Evolutionary conservation across 306 rosid species (phyloP).

Genomic region (Pterocarpus santalinus): DNA sequence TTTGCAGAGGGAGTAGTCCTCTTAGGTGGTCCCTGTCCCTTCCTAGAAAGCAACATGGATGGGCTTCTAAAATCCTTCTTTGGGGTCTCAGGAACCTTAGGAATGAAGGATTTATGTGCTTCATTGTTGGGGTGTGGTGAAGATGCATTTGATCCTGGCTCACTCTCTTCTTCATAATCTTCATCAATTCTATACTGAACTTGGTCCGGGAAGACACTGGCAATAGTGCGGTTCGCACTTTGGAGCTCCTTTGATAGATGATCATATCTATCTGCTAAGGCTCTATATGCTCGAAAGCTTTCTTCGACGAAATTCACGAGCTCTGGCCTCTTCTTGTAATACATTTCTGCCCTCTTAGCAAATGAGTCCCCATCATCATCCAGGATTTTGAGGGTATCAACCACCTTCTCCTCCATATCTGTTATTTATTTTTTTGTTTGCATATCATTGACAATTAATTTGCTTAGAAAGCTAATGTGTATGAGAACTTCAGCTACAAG

Average conservation of each 20-base stretch:
- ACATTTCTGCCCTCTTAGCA: conserved; percentile 93
- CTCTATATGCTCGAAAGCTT: conserved; percentile 76
- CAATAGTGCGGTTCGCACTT: conserved; percentile 93
- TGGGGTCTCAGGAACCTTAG: conserved; percentile 70
- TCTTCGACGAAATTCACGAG: conserved; percentile 77
- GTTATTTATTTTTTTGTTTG: conserved; percentile 9
- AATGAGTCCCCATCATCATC: conserved; percentile 90
- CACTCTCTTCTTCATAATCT: conserved; percentile 57
- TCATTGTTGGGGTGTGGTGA: conserved; percentile 37
- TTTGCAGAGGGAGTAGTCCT: conserved; percentile 50
- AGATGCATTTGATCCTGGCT: conserved; percentile 46
- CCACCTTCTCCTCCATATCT: conserved; percentile 96
- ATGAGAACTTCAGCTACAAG: conserved; percentile 13
- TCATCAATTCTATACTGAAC: conserved; percentile 73
- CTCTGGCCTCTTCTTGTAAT: conserved; percentile 88
- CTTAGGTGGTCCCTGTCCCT: conserved; percentile 38
- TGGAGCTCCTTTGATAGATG: conserved; percentile 83
- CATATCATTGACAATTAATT: neutral
- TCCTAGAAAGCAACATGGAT: conserved; percentile 64
- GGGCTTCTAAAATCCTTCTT: conserved; percentile 63
- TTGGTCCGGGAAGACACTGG: conserved; percentile 81
- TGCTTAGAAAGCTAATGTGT: neutral
- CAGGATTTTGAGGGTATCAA: conserved; percentile 66
- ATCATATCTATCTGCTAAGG: conserved; percentile 86
- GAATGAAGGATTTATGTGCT: conserved; percentile 46